Conservation (phyloP, 208 protist genomes). For the Leishmania tarentolae region DNA sequence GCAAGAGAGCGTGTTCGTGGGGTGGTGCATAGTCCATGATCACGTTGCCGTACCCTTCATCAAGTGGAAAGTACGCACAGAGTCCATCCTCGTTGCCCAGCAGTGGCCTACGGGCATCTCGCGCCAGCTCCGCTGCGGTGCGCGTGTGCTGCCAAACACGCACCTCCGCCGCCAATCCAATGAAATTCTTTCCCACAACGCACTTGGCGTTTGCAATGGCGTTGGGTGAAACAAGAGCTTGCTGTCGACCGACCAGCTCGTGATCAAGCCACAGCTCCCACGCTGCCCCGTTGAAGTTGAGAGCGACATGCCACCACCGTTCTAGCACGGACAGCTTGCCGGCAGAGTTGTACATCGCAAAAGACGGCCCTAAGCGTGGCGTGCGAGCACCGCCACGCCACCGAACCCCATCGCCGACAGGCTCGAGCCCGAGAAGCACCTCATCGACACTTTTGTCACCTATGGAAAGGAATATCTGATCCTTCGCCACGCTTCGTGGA, state of each 20-base stretch:
- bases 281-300: constrained; percentile 82
- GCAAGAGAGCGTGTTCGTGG: constrained; percentile 62
- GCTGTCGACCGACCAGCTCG: constrained; percentile 42
- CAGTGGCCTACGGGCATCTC: constrained; percentile 70
- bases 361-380: constrained; percentile 77
- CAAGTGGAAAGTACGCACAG: constrained; percentile 79
- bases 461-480: constrained; percentile 76
- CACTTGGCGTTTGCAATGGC: constrained; percentile 67
- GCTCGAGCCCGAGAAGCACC: constrained; percentile 79
- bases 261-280: constrained; percentile 88
- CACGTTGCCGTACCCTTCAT: constrained; percentile 77
- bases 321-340: constrained; percentile 55
- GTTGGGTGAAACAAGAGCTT: constrained; percentile 60
- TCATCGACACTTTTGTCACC: constrained; percentile 86
- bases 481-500: constrained; percentile 63
- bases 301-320: constrained; percentile 89
- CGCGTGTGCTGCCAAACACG: constrained; percentile 78
- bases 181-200: constrained; percentile 72
- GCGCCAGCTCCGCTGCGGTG: constrained; percentile 55
- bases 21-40: constrained; percentile 69
- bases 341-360: constrained; percentile 51
- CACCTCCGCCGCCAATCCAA: constrained; percentile 82
- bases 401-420: constrained; percentile 61
- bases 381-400: constrained; percentile 83
- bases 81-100: constrained; percentile 57